Base-by-base conservation (phyloP, 2,329 filamentous ascomycete species). In the Volutella citrinella region DNA sequence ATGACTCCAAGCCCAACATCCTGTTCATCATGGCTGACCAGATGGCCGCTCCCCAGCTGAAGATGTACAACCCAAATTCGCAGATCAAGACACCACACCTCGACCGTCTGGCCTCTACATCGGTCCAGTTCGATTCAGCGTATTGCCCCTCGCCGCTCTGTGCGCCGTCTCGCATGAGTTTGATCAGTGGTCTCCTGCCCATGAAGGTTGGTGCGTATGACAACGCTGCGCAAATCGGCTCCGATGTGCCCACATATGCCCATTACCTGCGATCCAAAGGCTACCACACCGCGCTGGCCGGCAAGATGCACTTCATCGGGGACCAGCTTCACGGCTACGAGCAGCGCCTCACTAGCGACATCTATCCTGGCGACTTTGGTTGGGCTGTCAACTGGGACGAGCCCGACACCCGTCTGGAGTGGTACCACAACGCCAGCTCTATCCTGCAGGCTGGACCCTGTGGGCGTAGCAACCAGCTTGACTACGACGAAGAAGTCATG, bases 231-330 rank as follows among this genome's bases (percentile, higher is more conserved):
- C 84, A 89, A 48, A 82, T 96, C 52, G 74, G 79, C 36, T 87
- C 87, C 36, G 88, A 95, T 51, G 78, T 87, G 19, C 90, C 89
- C 11, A 96, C 90, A 2, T 96, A 94, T 57, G 88, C 90, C 8
- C 90, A 96, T 63, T 95, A 95, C 64, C 71, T 96, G 34, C 84
- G 90, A 30, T 74, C 78, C 25, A 80, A 83, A 52, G 88, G 87
- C 33, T 96, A 96, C 56, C 87, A 95, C 64, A 95, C 90, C 10
- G 86, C 84, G 6, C 71, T 96, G 49, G 88, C 90, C 6, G 90
- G 90, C 43, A 96, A 96, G 74, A 96, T 96, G 90, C 90, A 96
- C 65, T 96, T 96, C 59, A 85, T 94, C 34, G 90, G 90, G 20
- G 90, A 96, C 59, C 90, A 96, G 66, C 73, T 96, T 40, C 90